phyloP scores from a whole-genome alignment of 2,329 filamentous ascomycete species.

The Pseudogymnoascus verrucosus region DNA sequence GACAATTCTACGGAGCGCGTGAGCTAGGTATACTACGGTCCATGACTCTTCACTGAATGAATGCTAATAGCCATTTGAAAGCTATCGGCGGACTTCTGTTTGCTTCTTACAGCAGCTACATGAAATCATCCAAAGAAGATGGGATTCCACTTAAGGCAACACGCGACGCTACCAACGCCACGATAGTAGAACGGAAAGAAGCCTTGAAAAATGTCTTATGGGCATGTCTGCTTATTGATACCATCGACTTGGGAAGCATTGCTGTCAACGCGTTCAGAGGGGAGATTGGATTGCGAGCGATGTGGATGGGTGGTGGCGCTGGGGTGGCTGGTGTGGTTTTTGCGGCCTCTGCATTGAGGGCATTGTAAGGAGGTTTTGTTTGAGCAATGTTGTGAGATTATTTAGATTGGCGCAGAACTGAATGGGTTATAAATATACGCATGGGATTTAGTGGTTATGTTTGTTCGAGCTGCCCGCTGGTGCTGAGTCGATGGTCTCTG shows the following conservation, averaged over 20 bases:
- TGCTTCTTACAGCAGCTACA: not conserved
- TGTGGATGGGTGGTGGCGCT: not conserved
- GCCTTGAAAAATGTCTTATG: not conserved
- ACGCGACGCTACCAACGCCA: not conserved
- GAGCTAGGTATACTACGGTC: not conserved
- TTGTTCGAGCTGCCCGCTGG: not conserved
- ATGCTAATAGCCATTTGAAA: not conserved
- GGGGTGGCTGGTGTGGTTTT: not conserved
- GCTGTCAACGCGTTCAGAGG: not conserved
- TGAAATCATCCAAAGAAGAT: not conserved
- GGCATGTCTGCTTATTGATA: not conserved
- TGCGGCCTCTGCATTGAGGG: not conserved
- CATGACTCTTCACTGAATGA: not conserved
- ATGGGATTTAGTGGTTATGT: not conserved
- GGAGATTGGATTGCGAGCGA: not conserved
- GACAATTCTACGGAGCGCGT: not conserved
- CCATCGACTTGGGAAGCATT: not conserved
- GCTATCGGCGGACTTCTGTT: not conserved
- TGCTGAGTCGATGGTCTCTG: too few relatives aligned
- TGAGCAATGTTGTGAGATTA: not conserved
- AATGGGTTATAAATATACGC: not conserved
- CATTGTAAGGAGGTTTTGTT: not conserved
- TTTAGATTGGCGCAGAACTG: not conserved
- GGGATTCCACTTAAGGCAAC: not conserved
- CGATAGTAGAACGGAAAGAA: not conserved